These are phyloP conservation scores for Hypoxylon sp. DNA, from an alignment of 2,329 filamentous ascomycete species.

Conservation along the genomic window DNA sequence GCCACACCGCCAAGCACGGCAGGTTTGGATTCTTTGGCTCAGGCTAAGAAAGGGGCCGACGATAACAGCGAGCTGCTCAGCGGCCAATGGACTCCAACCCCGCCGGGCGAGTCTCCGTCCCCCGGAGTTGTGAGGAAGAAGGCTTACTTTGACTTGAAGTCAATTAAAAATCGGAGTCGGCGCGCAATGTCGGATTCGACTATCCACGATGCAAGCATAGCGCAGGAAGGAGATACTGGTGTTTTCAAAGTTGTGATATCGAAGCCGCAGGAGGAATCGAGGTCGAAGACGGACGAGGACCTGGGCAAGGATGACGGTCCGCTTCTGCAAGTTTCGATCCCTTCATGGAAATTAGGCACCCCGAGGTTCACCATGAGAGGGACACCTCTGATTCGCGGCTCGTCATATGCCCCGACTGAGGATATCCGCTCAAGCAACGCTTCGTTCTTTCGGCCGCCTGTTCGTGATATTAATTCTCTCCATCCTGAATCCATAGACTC, in stretches of 20 bases:
- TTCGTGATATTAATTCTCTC: conserved; percentile 54
- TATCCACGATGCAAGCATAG: conserved; percentile 72
- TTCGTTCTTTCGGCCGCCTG: conserved; percentile 61
- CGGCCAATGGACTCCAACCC: conserved; percentile 63
- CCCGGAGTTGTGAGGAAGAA: conserved; percentile 53
- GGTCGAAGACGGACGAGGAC: conserved; percentile 75
- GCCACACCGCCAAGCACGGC: conserved; percentile 73
- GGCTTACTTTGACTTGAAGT: conserved; percentile 53
- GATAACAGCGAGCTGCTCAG: conserved; percentile 54
- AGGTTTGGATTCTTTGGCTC: conserved; percentile 64
- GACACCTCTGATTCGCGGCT: conserved; percentile 82
- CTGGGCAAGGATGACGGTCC: conserved; percentile 62
- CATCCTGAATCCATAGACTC: conserved; percentile 52
- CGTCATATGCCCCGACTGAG: conserved; percentile 83
- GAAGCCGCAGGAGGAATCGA: conserved; percentile 71
- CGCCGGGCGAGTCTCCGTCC: conserved; percentile 49
- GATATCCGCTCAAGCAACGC: conserved; percentile 76
- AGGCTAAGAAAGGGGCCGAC: conserved; percentile 51
- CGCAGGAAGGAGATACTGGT: conserved; percentile 71
- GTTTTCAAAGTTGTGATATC: conserved; percentile 87
- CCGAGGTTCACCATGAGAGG: conserved; percentile 84
- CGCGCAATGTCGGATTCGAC: conserved; percentile 85
- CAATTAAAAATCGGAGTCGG: conserved; percentile 60
- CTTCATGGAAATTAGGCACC: conserved; percentile 85
- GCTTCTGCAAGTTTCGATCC: conserved; percentile 81